Conservation (phyloP, 169 alveolate species). For the Hepatocystis sp. region DNA sequence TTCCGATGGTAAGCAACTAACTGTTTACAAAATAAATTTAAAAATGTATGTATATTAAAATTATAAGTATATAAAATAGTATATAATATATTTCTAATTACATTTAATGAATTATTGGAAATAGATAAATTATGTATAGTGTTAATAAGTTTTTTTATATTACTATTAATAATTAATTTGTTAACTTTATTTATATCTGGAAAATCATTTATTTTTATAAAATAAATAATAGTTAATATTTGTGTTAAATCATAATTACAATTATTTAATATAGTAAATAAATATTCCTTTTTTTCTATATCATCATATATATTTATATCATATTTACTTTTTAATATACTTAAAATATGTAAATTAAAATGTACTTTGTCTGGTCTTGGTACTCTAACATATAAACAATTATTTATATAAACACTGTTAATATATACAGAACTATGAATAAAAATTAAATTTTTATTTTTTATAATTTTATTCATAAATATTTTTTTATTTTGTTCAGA, state of each 20-base stretch:
- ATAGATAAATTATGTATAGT: conserved; percentile 44
- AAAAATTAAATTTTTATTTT: conserved; percentile 37
- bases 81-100: conserved; percentile 60
- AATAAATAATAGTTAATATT: conserved; percentile 32
- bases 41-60: conserved; percentile 25
- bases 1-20: conserved; percentile 23
- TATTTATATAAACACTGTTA: conserved; percentile 11
- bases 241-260: conserved; percentile 59
- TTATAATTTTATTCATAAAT: conserved; percentile 14
- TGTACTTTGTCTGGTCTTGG: conserved; percentile 26
- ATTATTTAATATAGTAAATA: conserved; percentile 15
- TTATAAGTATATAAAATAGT: conserved; percentile 33
- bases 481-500: conserved; percentile 35
- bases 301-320: conserved; percentile 6
- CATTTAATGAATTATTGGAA: conserved; percentile 7
- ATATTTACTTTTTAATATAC: conserved; percentile 24
- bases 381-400: conserved; percentile 57
- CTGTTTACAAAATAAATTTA: conserved; percentile 50
- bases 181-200: conserved; percentile 56
- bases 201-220: conserved; percentile 35
- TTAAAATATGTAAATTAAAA: conserved; percentile 33
- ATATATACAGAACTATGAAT: conserved; percentile 36
- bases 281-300: conserved; percentile 13
- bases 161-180: conserved; percentile 33
- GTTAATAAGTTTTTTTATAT: conserved; percentile 44